phyloP scores from a whole-genome alignment of 805 yeast genomes.

The Tetrapisispora fleetii region DNA sequence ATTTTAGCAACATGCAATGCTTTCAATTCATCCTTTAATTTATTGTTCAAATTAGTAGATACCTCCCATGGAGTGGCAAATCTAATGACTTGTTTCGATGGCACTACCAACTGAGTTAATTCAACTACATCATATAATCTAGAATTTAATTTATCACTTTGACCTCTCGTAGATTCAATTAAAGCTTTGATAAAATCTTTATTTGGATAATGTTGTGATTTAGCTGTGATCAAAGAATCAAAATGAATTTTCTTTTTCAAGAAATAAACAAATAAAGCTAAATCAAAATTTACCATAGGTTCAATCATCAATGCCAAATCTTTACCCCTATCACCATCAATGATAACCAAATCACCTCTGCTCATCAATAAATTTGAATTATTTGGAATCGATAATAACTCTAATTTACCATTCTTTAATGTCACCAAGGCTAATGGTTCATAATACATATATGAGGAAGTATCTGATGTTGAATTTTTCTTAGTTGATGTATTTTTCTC shows the following conservation, averaged over 20 bases:
- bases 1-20: slow-evolving; percentile 57
- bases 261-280: slow-evolving; percentile 65
- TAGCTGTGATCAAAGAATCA: slow-evolving; percentile 27
- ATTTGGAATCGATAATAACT: slow-evolving; percentile 56
- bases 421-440: slow-evolving; percentile 38
- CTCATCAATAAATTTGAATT: slow-evolving; percentile 50
- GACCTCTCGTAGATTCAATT: slow-evolving; percentile 17
- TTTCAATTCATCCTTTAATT: slow-evolving; percentile 61
- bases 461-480: background rate
- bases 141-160: slow-evolving; percentile 19
- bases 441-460: background rate
- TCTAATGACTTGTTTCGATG: slow-evolving; percentile 67
- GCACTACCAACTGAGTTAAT: slow-evolving; percentile 47
- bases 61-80: slow-evolving; percentile 70
- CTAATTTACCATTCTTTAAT: slow-evolving; percentile 58
- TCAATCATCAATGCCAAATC: slow-evolving; percentile 67
- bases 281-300: slow-evolving; percentile 49
- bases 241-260: slow-evolving; percentile 61
- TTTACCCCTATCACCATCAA: slow-evolving; percentile 79
- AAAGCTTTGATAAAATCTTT: slow-evolving; percentile 21
- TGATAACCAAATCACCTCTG: slow-evolving; percentile 58
- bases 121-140: slow-evolving; percentile 34
- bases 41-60: slow-evolving; percentile 44
- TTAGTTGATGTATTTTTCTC: slow-evolving; percentile 23
- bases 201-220: slow-evolving; percentile 24